Evolutionary conservation across 441 rosid genomes (phyloP), one percentile per base, ranked within the genome.

Genomic region (Cnidoscolus chayamansa): DNA sequence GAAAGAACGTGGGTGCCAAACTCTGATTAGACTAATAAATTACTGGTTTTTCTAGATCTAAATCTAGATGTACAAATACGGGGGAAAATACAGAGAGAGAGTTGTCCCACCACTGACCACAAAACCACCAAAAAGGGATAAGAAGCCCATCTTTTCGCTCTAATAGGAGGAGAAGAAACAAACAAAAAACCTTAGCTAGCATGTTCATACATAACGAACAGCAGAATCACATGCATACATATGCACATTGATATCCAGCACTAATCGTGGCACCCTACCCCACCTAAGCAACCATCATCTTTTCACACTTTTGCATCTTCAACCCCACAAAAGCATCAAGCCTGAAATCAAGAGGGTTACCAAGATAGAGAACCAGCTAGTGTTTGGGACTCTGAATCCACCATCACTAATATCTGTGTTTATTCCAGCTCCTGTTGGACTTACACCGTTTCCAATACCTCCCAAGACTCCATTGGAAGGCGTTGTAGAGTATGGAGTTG

Each of bases 401-500:
- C 82, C 88, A 10, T 81, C 73, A 1, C 84, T 78, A 59, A 83
- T 74, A 74, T 93, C 97, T 19, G 86, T 85, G 81, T 90, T 89
- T 17, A 85, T 77, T 67, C 94, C 88, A 0, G 87, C 63, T 25
- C 85, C 85, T 3, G 88, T 68, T 8, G 97, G 93, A 57, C 84
- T 83, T 43, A 79, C 15, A 19, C 89, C 87, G 0, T 82, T 79
- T 71, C 89, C 84, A n/a, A 67, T 80, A 57, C 81, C 87, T 77
- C 90, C 91, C 54, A 90, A 66, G 49, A 79, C 89, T 74, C 97
- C 97, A 2, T 77, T 88, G 17, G 89, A 73, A 11, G 92, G 84
- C 17, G 87, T 86, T 17, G 85, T 75, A 0, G 84, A 49, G 76
- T 82, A 92, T 0, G 96, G 88, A 10, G 79, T 70, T 4, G 86